Evolutionary conservation across 768 basidiomycete genomes (phyloP), one percentile per base, ranked within the genome.

Genomic region (Lyophyllum decastes): DNA sequence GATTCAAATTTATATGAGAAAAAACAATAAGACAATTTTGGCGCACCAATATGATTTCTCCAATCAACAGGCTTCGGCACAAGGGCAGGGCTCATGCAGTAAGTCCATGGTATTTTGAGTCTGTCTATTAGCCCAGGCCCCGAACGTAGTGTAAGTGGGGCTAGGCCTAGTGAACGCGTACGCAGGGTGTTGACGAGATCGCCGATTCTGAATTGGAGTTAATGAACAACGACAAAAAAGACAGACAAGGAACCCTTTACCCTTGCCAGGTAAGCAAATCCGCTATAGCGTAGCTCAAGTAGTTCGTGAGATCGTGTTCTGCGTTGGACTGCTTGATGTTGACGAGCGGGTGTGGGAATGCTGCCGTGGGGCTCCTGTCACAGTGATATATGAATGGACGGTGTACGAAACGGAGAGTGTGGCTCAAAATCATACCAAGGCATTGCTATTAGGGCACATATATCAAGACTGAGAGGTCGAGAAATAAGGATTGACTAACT

Each of bases 341-440:
- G 55, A 87, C 87, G 17, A 88, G 73, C 3, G 87, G 87, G 66
- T 88, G 87, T 0, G 83, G 77, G 64, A 87, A 88, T 11, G 77
- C 68, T 1, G 73, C 74, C 0, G 82, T 86, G 0, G 84, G 78
- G 48, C 77, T 78, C 80, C 78, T 81, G 45, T 22, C 54, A 62
- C 40, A 12, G 54, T 17, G 14, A 12, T 2, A 34, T 43, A 19
- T 51, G n/a, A 1, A 52, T 26, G 11, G 10, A 22, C 2, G 19
- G 17, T 22, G 6, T 14, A n/a, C n/a, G n/a, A n/a, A 11, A 27
- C n/a, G 41, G 38, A 19, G 9, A 9, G 26, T 12, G 17, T 48
- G 21, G 30, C 4, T 3, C 19, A 47, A 8, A 19, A 22, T 55
- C 68, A 60, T 49, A 79, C 85, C 86, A 88, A 34, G 86, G 86